These are phyloP conservation scores for Wallacemonas sp. DNA, from an alignment of 208 protist genomes.

Conservation along the genomic window DNA sequence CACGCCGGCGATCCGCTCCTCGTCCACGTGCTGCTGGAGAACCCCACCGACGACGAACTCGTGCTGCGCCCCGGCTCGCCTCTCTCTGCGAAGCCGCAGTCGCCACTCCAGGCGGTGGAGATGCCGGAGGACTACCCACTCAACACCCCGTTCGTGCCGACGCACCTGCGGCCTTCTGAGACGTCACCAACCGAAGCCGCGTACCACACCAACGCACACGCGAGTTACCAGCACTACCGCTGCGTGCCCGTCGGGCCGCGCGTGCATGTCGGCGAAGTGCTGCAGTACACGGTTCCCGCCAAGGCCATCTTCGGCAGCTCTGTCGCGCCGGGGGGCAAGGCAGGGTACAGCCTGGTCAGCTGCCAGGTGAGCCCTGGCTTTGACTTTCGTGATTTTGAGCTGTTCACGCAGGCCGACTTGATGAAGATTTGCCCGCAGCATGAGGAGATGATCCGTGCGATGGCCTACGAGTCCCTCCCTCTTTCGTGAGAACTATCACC, in stretches of 20 bases:
- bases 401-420: constrained; percentile 55
- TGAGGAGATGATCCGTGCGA: constrained; percentile 37
- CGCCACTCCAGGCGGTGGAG: no score
- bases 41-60: constrained; percentile 25
- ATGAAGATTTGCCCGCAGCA: constrained; percentile 46
- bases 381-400: constrained; percentile 45
- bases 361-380: constrained; percentile 54
- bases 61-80: constrained; percentile 4
- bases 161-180: no score
- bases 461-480: constrained; percentile 51
- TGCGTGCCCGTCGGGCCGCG: constrained; percentile 24
- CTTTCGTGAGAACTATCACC: no score
- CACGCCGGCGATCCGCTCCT: constrained; percentile 46
- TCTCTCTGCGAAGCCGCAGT: no score
- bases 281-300: constrained; percentile 54
- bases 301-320: constrained; percentile 50
- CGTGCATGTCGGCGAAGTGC: constrained; percentile 31
- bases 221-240: constrained; percentile 31
- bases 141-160: background rate
- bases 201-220: no score
- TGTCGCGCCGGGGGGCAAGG: constrained; percentile 19
- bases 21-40: constrained; percentile 37
- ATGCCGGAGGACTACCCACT: background rate
- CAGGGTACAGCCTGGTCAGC: constrained; percentile 48
- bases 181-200: no score